These are phyloP conservation scores for Polytolypa hystricis DNA, from an alignment of 2,329 filamentous ascomycete genomes.

Conservation along the genomic window DNA sequence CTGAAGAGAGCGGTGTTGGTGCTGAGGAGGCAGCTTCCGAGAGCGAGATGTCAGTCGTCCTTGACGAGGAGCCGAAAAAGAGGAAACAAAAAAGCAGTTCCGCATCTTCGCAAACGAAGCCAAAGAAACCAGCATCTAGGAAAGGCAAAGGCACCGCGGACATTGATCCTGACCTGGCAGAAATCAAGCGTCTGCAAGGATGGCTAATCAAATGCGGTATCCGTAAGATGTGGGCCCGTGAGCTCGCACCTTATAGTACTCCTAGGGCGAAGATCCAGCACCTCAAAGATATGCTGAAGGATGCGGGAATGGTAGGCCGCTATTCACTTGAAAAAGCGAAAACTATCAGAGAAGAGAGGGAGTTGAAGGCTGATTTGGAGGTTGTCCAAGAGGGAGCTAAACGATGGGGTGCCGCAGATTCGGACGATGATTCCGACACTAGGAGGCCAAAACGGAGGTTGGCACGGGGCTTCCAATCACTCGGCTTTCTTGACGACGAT, in stretches of 20 bases:
- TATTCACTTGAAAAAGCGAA: conserved; percentile 76
- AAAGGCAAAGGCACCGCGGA: conserved; percentile 36
- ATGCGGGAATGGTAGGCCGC: conserved; percentile 77
- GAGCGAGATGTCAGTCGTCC: conserved; percentile 60
- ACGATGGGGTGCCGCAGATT: conserved; percentile 54
- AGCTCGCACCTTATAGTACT: conserved; percentile 67
- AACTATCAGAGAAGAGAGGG: conserved; percentile 76
- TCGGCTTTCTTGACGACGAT: conserved; percentile 56
- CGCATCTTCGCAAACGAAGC: conserved; percentile 17
- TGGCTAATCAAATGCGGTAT: conserved; percentile 85
- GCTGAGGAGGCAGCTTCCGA: conserved; percentile 43
- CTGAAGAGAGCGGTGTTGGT: conserved; percentile 23
- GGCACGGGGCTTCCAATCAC: conserved; percentile 33
- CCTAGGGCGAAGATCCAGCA: conserved; percentile 70
- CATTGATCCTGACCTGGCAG: conserved; percentile 54
- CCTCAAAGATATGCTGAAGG: conserved; percentile 64
- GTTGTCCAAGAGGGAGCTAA: conserved; percentile 71
- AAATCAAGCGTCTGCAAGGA: conserved; percentile 79
- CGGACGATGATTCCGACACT: conserved; percentile 31
- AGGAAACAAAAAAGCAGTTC: conserved; percentile 24
- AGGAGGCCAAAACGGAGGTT: conserved; percentile 29
- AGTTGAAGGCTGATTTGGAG: conserved; percentile 74
- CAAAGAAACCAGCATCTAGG: conserved; percentile 21
- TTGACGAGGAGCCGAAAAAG: conserved; percentile 58
- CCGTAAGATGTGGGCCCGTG: conserved; percentile 80